phyloP scores from a whole-genome alignment of 768 basidiomycete genomes.

The Suillus paluster region DNA sequence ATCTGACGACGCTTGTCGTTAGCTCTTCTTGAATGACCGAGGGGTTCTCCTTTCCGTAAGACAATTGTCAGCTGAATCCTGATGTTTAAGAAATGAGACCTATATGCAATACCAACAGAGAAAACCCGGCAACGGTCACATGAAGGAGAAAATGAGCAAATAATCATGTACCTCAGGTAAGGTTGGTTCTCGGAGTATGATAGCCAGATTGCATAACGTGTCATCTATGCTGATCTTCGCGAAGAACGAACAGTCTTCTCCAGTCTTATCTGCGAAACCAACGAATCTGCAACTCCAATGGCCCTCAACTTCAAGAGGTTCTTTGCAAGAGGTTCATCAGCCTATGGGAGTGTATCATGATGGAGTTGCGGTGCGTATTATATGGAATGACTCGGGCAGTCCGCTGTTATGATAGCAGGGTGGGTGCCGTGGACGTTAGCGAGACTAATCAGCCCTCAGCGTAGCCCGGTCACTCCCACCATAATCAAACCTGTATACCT shows the following conservation, averaged over 20 bases:
- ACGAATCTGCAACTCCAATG: background rate
- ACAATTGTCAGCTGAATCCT: background rate
- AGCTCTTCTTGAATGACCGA: background rate
- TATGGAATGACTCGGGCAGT: too few relatives aligned
- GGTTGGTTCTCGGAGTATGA: too few relatives aligned
- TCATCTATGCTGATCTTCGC: background rate
- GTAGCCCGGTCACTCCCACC: too few relatives aligned
- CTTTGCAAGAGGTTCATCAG: too few relatives aligned
- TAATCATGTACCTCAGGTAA: too few relatives aligned
- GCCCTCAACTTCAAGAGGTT: too few relatives aligned
- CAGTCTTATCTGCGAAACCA: too few relatives aligned
- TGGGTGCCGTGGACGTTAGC: background rate
- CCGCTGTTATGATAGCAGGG: background rate
- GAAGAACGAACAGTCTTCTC: background rate
- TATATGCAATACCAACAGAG: too few relatives aligned
- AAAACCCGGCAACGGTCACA: background rate
- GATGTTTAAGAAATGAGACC: background rate
- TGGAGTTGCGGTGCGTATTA: background rate
- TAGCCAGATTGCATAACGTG: background rate
- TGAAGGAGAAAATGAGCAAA: background rate
- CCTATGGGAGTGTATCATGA: background rate
- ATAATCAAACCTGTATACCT: too few relatives aligned
- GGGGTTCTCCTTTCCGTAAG: background rate
- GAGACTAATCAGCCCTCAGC: conserved; percentile 3
- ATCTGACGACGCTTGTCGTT: background rate